Percentiles rank a stretch among this genome's conserved stretches.
Conservation (phyloP, 176 grass and related monocot species). For the Cenchrus fungigraminus region DNA sequence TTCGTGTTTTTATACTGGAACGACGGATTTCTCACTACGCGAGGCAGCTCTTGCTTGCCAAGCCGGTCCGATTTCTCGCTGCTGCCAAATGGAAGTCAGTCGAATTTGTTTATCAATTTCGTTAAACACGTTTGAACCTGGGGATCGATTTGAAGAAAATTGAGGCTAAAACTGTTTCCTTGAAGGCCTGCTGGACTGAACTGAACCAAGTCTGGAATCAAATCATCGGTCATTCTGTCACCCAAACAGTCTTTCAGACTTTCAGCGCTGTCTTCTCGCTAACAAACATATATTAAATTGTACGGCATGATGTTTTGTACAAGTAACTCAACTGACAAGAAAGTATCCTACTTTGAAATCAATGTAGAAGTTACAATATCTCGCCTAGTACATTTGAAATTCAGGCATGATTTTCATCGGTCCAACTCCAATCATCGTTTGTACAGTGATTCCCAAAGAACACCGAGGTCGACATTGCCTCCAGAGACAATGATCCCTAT, state of each 20-base stretch:
- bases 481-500: constrained; percentile 88
- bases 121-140: not conserved
- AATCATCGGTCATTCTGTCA: not conserved
- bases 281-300: not conserved
- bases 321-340: not conserved
- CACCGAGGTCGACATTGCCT: constrained; percentile 78
- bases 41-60: not conserved
- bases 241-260: not conserved
- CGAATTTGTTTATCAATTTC: not conserved
- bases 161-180: not conserved
- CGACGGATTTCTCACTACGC: not conserved
- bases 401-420: not conserved
- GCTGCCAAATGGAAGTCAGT: not conserved
- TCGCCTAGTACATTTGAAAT: not conserved
- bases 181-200: too few species aligned
- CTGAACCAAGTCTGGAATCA: too few species aligned
- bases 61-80: not conserved
- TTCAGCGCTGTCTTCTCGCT: not conserved
- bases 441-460: constrained; percentile 75
- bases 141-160: not conserved
- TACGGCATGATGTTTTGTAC: constrained; percentile 1
- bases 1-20: constrained; percentile 2
- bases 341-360: not conserved
- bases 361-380: not conserved
- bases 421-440: constrained; percentile 26